These are phyloP conservation scores for Cinnamomum micranthum DNA, from an alignment of 164 flowering plant species.

Conservation along the genomic window DNA sequence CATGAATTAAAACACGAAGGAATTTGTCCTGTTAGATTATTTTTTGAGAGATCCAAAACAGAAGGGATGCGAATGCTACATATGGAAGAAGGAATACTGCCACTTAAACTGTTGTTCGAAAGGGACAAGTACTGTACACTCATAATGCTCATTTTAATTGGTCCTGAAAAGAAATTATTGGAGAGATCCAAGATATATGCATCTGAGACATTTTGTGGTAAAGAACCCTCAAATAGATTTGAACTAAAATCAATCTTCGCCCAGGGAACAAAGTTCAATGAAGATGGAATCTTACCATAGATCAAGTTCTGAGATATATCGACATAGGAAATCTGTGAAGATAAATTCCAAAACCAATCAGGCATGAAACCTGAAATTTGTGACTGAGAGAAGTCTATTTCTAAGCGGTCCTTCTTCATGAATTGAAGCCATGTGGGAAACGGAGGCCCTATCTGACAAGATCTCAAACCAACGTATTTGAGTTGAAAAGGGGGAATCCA, in stretches of 20 bases:
- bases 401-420: not conserved
- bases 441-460: not conserved
- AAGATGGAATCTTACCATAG: not conserved
- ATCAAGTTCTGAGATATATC: not conserved
- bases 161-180: not conserved
- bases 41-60: slow-evolving; percentile 1
- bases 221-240: not conserved
- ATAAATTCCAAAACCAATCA: not conserved
- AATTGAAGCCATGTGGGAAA: not conserved
- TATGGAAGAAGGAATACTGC: not conserved
- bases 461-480: not conserved
- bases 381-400: not conserved
- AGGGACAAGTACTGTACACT: not conserved
- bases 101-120: not conserved
- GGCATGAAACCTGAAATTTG: not conserved
- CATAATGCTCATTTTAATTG: not conserved
- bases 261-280: not conserved
- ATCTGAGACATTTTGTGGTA: not conserved
- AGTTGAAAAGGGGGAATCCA: not conserved
- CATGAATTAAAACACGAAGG: slow-evolving; percentile 3
- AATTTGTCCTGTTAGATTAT: slow-evolving; percentile 10
- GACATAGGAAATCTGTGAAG: not conserved
- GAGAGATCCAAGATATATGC: not conserved
- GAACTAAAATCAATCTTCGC: not conserved
- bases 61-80: not conserved